These are phyloP conservation scores for Paracoccidioides lutzii DNA, from an alignment of 2,329 filamentous ascomycete species.

Conservation along the genomic window DNA sequence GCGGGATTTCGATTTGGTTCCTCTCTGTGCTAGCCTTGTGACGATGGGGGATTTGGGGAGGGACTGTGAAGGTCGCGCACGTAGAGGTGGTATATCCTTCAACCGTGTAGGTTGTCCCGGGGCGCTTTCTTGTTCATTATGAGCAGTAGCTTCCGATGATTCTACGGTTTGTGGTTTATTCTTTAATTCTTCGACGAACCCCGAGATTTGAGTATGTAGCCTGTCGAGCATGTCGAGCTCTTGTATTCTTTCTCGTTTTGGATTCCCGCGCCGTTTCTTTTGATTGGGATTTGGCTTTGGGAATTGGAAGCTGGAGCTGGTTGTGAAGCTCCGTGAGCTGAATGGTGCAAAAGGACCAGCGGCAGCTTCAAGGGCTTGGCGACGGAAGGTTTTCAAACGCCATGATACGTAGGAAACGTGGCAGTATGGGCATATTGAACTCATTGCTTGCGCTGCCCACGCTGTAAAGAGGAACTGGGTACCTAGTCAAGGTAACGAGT, in stretches of 20 bases:
- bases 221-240: not conserved
- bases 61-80: not conserved
- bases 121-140: not conserved
- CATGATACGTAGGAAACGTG: constrained; percentile 21
- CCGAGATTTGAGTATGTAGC: not conserved
- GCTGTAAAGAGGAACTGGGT: not conserved
- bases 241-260: not conserved
- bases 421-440: constrained; percentile 1
- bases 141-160: not conserved
- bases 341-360: not conserved
- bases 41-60: constrained; percentile 2
- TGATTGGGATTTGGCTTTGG: not conserved
- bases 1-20: constrained; percentile 15
- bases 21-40: constrained; percentile 3
- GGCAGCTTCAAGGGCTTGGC: constrained; percentile 10
- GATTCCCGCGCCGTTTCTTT: constrained; percentile 1
- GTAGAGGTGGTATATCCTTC: not conserved
- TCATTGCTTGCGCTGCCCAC: not conserved
- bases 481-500: not conserved
- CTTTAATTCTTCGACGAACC: not conserved
- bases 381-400: constrained; percentile 19
- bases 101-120: not conserved
- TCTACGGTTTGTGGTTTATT: not conserved
- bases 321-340: constrained; percentile 8
- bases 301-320: constrained; percentile 7